Percentiles rank a stretch among this genome's conserved stretches.
phyloP scores from a whole-genome alignment of 2,329 filamentous ascomycete species.

The Beauveria varroae region DNA sequence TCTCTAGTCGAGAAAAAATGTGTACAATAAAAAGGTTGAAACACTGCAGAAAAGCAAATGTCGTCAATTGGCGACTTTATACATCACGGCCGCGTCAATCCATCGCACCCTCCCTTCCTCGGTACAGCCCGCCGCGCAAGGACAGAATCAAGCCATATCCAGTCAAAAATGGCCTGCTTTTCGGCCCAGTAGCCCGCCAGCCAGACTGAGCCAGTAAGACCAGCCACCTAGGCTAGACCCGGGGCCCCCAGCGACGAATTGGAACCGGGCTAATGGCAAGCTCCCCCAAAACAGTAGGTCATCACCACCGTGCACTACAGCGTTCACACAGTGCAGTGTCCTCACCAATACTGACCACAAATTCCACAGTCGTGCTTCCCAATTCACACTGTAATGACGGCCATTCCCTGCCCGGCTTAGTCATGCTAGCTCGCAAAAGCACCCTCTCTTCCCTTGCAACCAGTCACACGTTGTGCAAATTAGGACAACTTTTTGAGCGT shows the following conservation, averaged over 20 bases:
- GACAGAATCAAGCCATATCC: neutral
- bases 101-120: neutral
- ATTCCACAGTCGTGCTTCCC: neutral
- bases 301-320: conserved; percentile 12
- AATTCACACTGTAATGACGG: conserved; percentile 24
- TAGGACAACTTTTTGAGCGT: neutral
- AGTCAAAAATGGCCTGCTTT: conserved; percentile 6
- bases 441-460: conserved; percentile 18
- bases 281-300: conserved; percentile 3
- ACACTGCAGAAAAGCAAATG: neutral
- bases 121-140: neutral
- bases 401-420: conserved; percentile 22
- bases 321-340: conserved; percentile 14
- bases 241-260: conserved; percentile 16
- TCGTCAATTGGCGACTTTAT: neutral
- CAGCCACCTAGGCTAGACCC: neutral
- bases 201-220: neutral
- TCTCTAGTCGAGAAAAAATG: too few relatives aligned
- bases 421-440: conserved; percentile 25
- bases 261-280: conserved; percentile 19
- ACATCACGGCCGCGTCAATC: neutral
- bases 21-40: too few relatives aligned
- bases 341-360: neutral
- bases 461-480: conserved; percentile 17
- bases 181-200: neutral